Evolutionary conservation across 306 rosid genomes (phyloP).

Genomic region (Lablab purpureus): DNA sequence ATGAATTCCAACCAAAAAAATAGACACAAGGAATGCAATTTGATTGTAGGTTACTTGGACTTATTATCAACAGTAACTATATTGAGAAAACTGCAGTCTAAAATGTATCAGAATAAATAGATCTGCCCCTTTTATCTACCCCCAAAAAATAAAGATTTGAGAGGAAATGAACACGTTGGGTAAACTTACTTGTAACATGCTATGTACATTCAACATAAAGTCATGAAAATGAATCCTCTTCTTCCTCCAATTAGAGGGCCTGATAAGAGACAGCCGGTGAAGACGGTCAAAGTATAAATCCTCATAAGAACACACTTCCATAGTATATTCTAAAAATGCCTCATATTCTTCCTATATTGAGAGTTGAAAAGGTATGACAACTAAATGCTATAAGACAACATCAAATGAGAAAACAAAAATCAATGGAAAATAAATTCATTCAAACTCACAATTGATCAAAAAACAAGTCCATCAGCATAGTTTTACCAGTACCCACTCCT

Average conservation of each 20-base stretch:
- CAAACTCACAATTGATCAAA: constrained; percentile 85
- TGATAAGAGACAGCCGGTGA: constrained; percentile 47
- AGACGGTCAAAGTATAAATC: constrained; percentile 27
- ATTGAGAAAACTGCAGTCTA: constrained; percentile 14
- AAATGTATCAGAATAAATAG: neutral
- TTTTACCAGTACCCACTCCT: constrained; percentile 99
- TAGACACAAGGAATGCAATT: constrained; percentile 28
- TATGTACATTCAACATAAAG: constrained; percentile 93
- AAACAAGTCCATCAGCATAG: constrained; percentile 99
- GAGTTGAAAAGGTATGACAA: constrained; percentile 31
- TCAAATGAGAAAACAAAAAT: constrained; percentile 15
- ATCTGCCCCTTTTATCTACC: constrained; percentile 10
- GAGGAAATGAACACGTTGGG: constrained; percentile 23
- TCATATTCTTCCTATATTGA: constrained; percentile 21
- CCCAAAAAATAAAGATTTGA: neutral
- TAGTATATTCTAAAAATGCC: constrained; percentile 36
- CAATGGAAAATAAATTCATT: constrained; percentile 31
- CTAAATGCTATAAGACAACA: constrained; percentile 22
- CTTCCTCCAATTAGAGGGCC: constrained; percentile 86
- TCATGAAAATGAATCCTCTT: constrained; percentile 98
- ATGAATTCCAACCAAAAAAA: constrained; percentile 10
- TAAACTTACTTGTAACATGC: constrained; percentile 83
- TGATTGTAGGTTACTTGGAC: neutral
- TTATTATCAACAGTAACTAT: constrained; percentile 10
- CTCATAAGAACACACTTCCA: constrained; percentile 35